Conservation (phyloP, 345 rosid genomes). For the Eucalyptus shirleyi region DNA sequence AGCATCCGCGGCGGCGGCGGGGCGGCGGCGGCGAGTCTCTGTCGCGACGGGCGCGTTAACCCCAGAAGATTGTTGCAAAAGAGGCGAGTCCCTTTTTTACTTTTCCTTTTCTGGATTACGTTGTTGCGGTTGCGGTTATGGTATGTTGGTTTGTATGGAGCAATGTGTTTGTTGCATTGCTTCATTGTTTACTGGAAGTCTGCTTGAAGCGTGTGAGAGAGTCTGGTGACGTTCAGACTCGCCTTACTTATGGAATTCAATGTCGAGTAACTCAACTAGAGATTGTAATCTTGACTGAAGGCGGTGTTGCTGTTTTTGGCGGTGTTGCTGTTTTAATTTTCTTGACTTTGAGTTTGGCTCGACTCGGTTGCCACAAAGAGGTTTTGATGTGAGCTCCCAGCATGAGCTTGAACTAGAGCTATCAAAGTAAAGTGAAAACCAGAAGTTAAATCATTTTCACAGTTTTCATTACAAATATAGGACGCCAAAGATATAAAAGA, state of each 20-base stretch:
- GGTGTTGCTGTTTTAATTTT: neutral
- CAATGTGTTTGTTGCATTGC: neutral
- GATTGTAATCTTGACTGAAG: neutral
- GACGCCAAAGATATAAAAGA: neutral
- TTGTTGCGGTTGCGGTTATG: neutral
- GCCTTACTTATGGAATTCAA: neutral
- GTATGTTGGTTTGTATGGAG: neutral
- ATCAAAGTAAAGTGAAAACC: neutral
- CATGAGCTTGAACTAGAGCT: neutral
- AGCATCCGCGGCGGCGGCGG: constrained; percentile 1
- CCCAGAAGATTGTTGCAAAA: constrained; percentile 8
- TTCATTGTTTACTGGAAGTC: neutral
- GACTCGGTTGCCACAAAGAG: neutral
- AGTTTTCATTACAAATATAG: neutral
- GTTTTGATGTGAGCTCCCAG: neutral
- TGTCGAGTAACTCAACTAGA: neutral
- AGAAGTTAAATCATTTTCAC: neutral
- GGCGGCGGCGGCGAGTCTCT: neutral
- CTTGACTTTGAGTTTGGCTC: neutral
- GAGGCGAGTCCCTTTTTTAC: constrained; percentile 14
- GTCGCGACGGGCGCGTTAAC: neutral
- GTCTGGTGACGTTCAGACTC: neutral
- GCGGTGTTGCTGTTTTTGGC: neutral
- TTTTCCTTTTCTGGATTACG: neutral
- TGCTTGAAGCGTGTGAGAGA: neutral